These are phyloP conservation scores for Fusarium heterosporum DNA, from an alignment of 2,329 filamentous ascomycete genomes.

Conservation along the genomic window DNA sequence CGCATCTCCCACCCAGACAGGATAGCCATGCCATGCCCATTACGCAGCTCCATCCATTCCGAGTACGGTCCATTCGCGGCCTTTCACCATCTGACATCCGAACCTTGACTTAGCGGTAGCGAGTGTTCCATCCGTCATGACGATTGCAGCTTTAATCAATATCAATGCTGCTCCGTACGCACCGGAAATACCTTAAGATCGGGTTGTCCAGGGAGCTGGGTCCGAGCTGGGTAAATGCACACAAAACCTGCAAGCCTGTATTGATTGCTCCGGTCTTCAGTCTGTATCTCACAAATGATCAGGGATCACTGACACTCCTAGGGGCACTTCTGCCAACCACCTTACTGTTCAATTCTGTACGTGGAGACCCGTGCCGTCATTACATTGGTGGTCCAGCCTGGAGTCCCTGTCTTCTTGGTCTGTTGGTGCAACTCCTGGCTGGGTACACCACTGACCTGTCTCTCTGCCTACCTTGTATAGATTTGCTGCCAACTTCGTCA, in stretches of 20 bases:
- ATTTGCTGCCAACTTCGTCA: conserved; percentile 22
- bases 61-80: conserved; percentile 19
- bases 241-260: conserved; percentile 29
- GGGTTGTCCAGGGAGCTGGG: conserved; percentile 36
- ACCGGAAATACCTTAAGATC: conserved; percentile 16
- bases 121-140: conserved; percentile 23
- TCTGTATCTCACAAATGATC: conserved; percentile 27
- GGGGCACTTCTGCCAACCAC: background rate
- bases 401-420: conserved; percentile 18
- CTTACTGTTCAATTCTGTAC: conserved; percentile 3
- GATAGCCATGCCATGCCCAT: conserved; percentile 21
- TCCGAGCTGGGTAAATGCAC: conserved; percentile 19
- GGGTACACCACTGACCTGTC: conserved; percentile 33
- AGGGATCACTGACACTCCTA: conserved; percentile 15
- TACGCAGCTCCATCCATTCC: conserved; percentile 5
- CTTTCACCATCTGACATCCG: conserved; percentile 23
- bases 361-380: conserved; percentile 2
- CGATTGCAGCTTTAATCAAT: conserved; percentile 19
- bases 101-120: conserved; percentile 26
- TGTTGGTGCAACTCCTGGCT: conserved; percentile 35
- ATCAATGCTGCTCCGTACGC: conserved; percentile 10
- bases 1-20: conserved; percentile 43
- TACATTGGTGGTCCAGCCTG: conserved; percentile 36
- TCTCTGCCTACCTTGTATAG: conserved; percentile 16
- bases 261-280: conserved; percentile 26